Evolutionary conservation across 2,329 filamentous ascomycete species (phyloP), one percentile per base, ranked within the genome.

Genomic region (Colletotrichum sp.): DNA sequence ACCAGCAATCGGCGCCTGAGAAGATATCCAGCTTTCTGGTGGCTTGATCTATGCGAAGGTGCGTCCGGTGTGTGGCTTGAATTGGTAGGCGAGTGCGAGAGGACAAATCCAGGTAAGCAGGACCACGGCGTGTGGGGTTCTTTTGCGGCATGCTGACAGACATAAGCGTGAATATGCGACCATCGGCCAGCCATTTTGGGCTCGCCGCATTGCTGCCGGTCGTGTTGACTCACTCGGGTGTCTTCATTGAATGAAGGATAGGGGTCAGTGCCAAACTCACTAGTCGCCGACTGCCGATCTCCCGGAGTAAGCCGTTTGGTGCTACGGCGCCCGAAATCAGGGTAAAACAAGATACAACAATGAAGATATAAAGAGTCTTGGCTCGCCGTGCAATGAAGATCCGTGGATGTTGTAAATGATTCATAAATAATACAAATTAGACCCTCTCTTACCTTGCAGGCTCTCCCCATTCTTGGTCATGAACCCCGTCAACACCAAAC

Each of bases 401-500:
- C n/a, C n/a, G n/a, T n/a, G n/a, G n/a, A 34, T 12, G 3, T 34
- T 3, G 12, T 15, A 34, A 24, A 34, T 1, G 24, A 5, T 18
- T 59, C 8, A 1, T 18, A 16, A 1, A 5, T 2, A 10, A 28
- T 3, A 18, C 24, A 24, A 59, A 28, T 24, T 28, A 52, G 44
- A 21, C n/a, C 2, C 15, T 16, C 3, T 16, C 24, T 28, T 21
- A 28, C 0, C 55, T 28, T 59, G 4, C 2, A 34, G 18, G n/a
- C 16, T 24, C 8, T 5, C 18, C 6, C n/a, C 28, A 16, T 21
- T 26, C 32, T 24, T 28, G 8, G 32, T 3, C 16, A 83, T 83
- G 82, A 82, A 83, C 44, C 79, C 79, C 6, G 79, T 80, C 71
- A 84, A 83, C 76, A 81, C 79, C 26, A 80, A 81, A 28, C 81